Evolutionary conservation across 2,329 filamentous ascomycete species (phyloP).

Genomic region (Fusarium metavorans): DNA sequence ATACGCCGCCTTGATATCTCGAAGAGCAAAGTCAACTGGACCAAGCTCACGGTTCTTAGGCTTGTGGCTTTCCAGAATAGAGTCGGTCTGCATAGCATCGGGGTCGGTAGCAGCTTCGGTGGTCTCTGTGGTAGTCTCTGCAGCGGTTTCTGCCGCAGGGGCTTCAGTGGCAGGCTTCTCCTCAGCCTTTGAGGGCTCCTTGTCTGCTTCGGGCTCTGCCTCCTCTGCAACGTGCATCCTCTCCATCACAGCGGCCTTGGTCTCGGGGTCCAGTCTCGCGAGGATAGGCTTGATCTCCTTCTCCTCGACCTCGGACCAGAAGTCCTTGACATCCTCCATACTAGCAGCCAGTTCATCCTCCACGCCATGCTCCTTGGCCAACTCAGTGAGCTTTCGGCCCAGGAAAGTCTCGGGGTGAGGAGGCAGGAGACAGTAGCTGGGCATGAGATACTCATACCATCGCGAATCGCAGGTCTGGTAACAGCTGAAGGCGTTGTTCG

Average conservation of each 20-base stretch:
- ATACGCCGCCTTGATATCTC: constrained; percentile 84
- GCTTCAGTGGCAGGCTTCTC: constrained; percentile 41
- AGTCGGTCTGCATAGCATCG: constrained; percentile 37
- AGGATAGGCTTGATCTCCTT: constrained; percentile 80
- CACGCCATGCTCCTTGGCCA: constrained; percentile 79
- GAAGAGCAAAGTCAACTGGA: constrained; percentile 74
- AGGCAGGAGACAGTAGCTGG: constrained; percentile 90
- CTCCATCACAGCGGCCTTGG: constrained; percentile 72
- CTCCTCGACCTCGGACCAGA: constrained; percentile 87
- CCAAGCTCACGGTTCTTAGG: constrained; percentile 57
- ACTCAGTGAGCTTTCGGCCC: constrained; percentile 83
- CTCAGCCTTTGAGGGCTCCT: constrained; percentile 33
- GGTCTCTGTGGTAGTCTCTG: constrained; percentile 30
- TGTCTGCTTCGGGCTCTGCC: constrained; percentile 41
- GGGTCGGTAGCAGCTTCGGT: constrained; percentile 35
- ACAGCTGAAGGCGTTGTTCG: constrained; percentile 91
- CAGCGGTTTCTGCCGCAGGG: constrained; percentile 20
- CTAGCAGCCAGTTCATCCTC: constrained; percentile 75
- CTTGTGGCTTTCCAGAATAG: constrained; percentile 48
- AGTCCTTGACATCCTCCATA: constrained; percentile 82
- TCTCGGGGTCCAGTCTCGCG: constrained; percentile 71
- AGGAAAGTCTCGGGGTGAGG: constrained; percentile 91
- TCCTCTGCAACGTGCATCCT: constrained; percentile 64
- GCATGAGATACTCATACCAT: constrained; percentile 97
- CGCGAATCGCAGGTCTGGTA: constrained; percentile 95